Conservation (phyloP, 2,329 filamentous ascomycete genomes). For the Plenodomus tracheiphilus region DNA sequence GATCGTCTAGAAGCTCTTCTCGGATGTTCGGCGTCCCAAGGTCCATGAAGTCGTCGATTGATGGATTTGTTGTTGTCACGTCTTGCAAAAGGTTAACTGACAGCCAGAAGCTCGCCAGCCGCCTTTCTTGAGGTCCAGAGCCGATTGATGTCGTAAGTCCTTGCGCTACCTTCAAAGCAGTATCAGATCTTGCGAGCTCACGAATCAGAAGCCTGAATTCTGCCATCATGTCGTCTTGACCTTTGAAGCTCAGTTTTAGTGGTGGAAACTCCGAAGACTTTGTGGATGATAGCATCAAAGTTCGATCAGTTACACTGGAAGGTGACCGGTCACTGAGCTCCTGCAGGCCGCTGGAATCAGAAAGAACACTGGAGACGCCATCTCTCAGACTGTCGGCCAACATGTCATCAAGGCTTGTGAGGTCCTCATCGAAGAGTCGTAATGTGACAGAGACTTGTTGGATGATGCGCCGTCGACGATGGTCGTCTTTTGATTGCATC, state of each 20-base stretch:
- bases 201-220: constrained; percentile 64
- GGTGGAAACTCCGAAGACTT: constrained; percentile 56
- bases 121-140: constrained; percentile 59
- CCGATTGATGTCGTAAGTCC: constrained; percentile 68
- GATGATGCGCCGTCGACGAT: constrained; percentile 71
- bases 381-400: constrained; percentile 73
- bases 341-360: constrained; percentile 32
- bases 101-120: constrained; percentile 79
- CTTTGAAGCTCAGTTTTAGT: constrained; percentile 61
- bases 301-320: constrained; percentile 12
- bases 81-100: constrained; percentile 71
- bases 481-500: constrained; percentile 83
- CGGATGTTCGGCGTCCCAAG: constrained; percentile 42
- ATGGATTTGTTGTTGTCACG: constrained; percentile 54
- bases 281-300: constrained; percentile 16
- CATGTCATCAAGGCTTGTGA: constrained; percentile 67
- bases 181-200: constrained; percentile 55
- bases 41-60: constrained; percentile 69
- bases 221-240: constrained; percentile 66
- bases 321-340: constrained; percentile 17
- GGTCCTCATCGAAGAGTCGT: constrained; percentile 64
- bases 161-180: constrained; percentile 57
- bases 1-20: constrained; percentile 56
- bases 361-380: constrained; percentile 62
- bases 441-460: constrained; percentile 76